Conservation (phyloP, 208 protist species). For the Crithidia fasciculata region DNA sequence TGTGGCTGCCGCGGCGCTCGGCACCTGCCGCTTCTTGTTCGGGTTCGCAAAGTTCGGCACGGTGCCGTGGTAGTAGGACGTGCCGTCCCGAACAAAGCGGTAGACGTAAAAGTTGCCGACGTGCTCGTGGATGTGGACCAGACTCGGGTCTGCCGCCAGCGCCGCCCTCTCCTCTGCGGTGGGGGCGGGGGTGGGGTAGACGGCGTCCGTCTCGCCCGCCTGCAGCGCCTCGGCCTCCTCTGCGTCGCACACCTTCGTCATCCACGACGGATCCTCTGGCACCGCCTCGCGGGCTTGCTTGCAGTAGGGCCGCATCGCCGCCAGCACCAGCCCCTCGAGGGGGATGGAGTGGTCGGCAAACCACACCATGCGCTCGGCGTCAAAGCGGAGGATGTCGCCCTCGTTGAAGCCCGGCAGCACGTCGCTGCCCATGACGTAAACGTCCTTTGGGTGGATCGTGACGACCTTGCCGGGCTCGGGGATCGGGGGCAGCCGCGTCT, state of each 20-base stretch:
- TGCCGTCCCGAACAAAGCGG: conserved; percentile 74
- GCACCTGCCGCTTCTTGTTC: conserved; percentile 63
- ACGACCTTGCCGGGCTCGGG: conserved; percentile 34
- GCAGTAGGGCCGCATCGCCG: conserved; percentile 79
- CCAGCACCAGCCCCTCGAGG: conserved; percentile 78
- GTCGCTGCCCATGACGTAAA: conserved; percentile 84
- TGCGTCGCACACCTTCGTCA: conserved; percentile 33
- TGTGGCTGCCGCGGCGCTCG: neutral
- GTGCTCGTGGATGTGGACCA: conserved; percentile 60
- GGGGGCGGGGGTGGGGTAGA: conserved; percentile 30
- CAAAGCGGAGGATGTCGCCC: conserved; percentile 78
- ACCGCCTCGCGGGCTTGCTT: conserved; percentile 69
- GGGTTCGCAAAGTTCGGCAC: conserved; percentile 87
- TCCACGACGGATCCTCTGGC: conserved; percentile 64
- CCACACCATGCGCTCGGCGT: conserved; percentile 55
- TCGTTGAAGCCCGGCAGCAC: conserved; percentile 84
- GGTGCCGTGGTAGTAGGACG: conserved; percentile 78
- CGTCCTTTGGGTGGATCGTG: conserved; percentile 59
- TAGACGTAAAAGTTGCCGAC: conserved; percentile 84
- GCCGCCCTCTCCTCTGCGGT: conserved; percentile 28
- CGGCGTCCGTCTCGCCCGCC: conserved; percentile 16
- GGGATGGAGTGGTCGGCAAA: conserved; percentile 73
- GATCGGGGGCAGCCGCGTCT: conserved; percentile 54
- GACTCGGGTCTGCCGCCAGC: conserved; percentile 25
- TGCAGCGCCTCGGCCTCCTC: conserved; percentile 23